phyloP scores from a whole-genome alignment of 495 filamentous ascomycete genomes.

The Aspergillus ellipticus region DNA sequence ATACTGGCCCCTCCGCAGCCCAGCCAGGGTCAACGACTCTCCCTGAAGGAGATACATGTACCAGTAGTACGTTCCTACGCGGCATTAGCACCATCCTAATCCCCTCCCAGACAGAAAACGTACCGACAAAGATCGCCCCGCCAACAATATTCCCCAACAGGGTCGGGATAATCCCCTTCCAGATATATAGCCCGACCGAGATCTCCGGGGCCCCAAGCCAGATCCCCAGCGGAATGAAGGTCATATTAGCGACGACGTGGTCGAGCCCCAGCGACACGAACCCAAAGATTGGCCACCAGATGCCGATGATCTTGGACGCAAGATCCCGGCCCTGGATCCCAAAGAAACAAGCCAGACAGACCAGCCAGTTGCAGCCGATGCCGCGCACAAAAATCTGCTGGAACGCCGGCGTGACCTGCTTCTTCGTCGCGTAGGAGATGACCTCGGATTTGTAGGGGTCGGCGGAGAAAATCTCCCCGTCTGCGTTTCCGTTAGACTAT shows the following conservation, averaged over 20 bases:
- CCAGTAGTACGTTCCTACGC: constrained; percentile 49
- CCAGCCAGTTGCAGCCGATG: constrained; percentile 64
- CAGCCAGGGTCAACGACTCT: constrained; percentile 21
- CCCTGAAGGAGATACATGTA: constrained; percentile 44
- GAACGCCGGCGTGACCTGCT: constrained; percentile 54
- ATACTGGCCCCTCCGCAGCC: constrained; percentile 7
- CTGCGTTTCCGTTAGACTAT: constrained; percentile 25
- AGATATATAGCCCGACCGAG: constrained; percentile 55
- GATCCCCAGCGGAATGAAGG: constrained; percentile 57
- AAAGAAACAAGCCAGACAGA: constrained; percentile 57
- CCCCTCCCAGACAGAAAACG: constrained; percentile 6
- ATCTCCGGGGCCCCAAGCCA: constrained; percentile 49
- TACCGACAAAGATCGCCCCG: constrained; percentile 47
- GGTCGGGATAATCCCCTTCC: constrained; percentile 61
- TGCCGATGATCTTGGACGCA: constrained; percentile 54
- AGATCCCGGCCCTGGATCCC: constrained; percentile 54
- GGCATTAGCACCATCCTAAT: background rate
- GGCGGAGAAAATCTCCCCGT: constrained; percentile 54
- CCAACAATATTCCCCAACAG: constrained; percentile 57
- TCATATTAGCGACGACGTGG: constrained; percentile 65
- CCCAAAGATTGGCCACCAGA: constrained; percentile 61
- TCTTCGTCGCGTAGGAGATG: constrained; percentile 49
- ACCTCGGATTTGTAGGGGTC: constrained; percentile 47
- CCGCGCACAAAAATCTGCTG: constrained; percentile 58
- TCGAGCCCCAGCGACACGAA: constrained; percentile 58